Evolutionary conservation across 768 basidiomycete species (phyloP), one percentile per base, ranked within the genome.

Genomic region (Psilocybe azurescens): DNA sequence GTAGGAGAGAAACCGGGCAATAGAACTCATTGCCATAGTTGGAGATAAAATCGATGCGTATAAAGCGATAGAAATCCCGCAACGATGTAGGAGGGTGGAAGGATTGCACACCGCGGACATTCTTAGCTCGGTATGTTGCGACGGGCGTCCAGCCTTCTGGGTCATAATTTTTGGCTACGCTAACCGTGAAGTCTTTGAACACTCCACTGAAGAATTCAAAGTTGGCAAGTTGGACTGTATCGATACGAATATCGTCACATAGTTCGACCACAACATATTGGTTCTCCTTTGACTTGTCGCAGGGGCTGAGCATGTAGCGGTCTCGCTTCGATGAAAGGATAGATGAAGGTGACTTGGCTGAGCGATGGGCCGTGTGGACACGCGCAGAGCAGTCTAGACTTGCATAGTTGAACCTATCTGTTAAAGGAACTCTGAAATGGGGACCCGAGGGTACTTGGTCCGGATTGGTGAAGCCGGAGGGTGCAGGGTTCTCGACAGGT

Each of bases 171-270:
- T 96, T 97, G 1, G 94, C 88, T 9, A 85, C 94, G 73, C 90
- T 92, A 51, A 99, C 89, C 4, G 84, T 84, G 64, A 99, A 91
- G 59, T 97, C 94, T 75, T 92, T 91, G 80, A 99, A 96, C 13
- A 97, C 92, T 1, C 96, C 95, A 65, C 91, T 94, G 77, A 98
- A 99, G 79, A 98, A 99, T 78, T 99, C 97, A 72, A 93, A 97
- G 71, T 98, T 97, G 61, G 95, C 96, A 16, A 99, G 79, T 73
- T 98, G 95, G 49, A 99, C 89, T 0, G 95, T 97, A 73, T 99
- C 97, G 69, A 99, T 95, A 49, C 94, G 81, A 64, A 99, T 95
- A 73, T 99, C 97, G 66, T 99, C 97, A 78, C 97, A 99, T 14
- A 99, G 86, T 75, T 99, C 97, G 49, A 99, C 90, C 38, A 97